Conservation (phyloP, 345 rosid genomes). For the Iberis pinnata region DNA sequence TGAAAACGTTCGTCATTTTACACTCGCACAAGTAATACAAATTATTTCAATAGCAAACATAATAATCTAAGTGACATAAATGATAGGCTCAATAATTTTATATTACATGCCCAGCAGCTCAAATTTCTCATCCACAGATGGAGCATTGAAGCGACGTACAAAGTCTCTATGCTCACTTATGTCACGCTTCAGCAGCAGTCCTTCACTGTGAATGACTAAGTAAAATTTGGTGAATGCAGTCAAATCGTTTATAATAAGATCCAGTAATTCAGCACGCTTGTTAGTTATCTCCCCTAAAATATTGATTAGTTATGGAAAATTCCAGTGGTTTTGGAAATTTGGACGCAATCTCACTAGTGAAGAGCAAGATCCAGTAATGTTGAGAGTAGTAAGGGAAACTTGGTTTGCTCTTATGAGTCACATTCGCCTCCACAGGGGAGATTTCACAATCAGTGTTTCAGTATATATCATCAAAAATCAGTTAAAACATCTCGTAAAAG, state of each 20-base stretch:
- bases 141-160: slow-evolving; percentile 80
- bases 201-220: too few relatives aligned
- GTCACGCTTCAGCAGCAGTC: slow-evolving; percentile 92
- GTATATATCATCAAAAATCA: not conserved
- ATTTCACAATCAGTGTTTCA: not conserved
- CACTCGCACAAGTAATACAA: slow-evolving; percentile 19
- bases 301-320: too few relatives aligned
- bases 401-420: too few relatives aligned
- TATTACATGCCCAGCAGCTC: slow-evolving; percentile 86
- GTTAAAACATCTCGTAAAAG: too few relatives aligned
- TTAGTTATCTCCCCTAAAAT: too few relatives aligned
- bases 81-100: slow-evolving; percentile 23
- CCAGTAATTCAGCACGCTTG: too few relatives aligned
- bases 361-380: too few relatives aligned
- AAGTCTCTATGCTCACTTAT: slow-evolving; percentile 85
- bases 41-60: not conserved
- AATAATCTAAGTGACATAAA: not conserved
- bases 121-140: slow-evolving; percentile 90
- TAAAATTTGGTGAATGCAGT: too few relatives aligned
- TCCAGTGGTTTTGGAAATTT: too few relatives aligned
- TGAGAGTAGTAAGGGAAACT: too few relatives aligned
- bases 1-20: slow-evolving; percentile 90
- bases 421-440: too few relatives aligned
- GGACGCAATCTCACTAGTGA: too few relatives aligned
- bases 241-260: slow-evolving; percentile 17